Percentiles rank a stretch among this genome's conserved stretches.
phyloP scores from a whole-genome alignment of 129 eudicot genomes.

The Saposhnikovia divaricata region DNA sequence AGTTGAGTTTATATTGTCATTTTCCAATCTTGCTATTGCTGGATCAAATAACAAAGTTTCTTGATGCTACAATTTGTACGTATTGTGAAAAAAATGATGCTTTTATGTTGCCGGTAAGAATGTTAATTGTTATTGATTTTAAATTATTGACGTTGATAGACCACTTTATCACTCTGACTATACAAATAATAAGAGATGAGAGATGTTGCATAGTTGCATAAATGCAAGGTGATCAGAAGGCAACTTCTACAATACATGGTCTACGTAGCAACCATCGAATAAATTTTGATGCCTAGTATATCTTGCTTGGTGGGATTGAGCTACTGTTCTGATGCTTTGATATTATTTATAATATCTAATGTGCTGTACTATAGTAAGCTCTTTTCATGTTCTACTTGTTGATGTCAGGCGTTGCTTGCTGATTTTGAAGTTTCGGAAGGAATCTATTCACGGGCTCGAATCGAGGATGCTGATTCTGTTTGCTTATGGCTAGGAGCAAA shows the following conservation, averaged over 20 bases:
- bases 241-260: neutral
- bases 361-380: neutral
- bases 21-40: neutral
- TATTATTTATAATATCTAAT: neutral
- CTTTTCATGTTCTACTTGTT: constrained; percentile 2
- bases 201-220: neutral
- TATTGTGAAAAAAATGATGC: neutral
- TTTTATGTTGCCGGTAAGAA: neutral
- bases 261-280: neutral
- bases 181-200: neutral
- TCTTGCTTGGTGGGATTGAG: neutral
- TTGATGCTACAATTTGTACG: neutral
- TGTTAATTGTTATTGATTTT: neutral
- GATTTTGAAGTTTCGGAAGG: constrained; percentile 98
- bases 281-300: neutral
- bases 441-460: constrained; percentile 75
- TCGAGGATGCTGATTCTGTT: constrained; percentile 79
- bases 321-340: neutral
- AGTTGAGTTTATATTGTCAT: neutral
- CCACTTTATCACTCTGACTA: neutral
- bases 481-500: constrained; percentile 99
- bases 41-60: neutral
- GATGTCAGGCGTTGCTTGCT: constrained; percentile 66
- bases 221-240: neutral
- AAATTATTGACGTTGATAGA: neutral